These are phyloP conservation scores for Diaporthe eres DNA, from an alignment of 2,329 filamentous ascomycete species.

Conservation along the genomic window DNA sequence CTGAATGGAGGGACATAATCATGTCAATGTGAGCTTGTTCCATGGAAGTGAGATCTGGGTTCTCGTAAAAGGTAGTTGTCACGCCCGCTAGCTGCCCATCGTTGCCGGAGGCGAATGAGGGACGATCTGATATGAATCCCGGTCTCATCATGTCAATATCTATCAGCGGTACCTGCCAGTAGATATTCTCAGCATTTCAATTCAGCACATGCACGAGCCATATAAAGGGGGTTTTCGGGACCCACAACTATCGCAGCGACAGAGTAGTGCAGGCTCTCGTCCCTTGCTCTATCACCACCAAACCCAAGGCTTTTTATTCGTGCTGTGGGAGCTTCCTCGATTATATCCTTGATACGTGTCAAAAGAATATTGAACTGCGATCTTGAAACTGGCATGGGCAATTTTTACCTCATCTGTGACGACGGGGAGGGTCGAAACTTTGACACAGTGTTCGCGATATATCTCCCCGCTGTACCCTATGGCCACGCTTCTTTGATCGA, in stretches of 20 bases:
- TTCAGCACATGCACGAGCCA: too few species aligned
- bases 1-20: not conserved
- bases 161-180: not conserved
- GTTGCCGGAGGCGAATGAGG: not conserved
- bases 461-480: not conserved
- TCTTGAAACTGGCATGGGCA: not conserved
- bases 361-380: not conserved
- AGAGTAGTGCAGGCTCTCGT: not conserved
- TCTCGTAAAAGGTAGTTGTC: not conserved
- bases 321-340: too few species aligned
- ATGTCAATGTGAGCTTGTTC: not conserved
- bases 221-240: not conserved
- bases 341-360: not conserved
- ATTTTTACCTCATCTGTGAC: not conserved
- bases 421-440: not conserved
- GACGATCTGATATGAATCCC: not conserved
- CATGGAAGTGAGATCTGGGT: not conserved
- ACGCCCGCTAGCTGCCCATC: not conserved
- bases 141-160: constrained; percentile 16
- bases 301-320: not conserved
- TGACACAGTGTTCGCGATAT: not conserved
- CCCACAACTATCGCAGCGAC: not conserved
- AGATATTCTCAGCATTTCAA: not conserved
- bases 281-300: not conserved
- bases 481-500: not conserved